Percentiles rank a stretch among this genome's conserved stretches.
These are phyloP conservation scores for Paramecium caudatum DNA, from an alignment of 73 alveolate genomes.

Conservation along the genomic window DNA sequence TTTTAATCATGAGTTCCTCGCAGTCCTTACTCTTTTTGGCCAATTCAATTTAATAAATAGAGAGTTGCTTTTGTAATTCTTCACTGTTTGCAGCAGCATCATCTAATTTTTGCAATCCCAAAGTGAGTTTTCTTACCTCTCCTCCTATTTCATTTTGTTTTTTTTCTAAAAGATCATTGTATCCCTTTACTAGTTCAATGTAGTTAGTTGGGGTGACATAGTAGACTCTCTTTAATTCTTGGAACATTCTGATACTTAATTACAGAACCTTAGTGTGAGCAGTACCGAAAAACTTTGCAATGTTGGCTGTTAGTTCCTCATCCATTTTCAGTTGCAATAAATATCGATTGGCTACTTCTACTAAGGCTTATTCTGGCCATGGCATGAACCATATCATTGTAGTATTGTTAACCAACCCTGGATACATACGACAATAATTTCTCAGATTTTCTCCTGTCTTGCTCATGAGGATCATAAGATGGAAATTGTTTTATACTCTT, in stretches of 20 bases:
- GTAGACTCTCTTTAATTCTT: constrained; percentile 98
- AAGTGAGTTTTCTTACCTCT: constrained; percentile 95
- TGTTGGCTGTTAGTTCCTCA: constrained; percentile 71
- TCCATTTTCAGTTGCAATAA: constrained; percentile 81
- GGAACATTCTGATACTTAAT: constrained; percentile 90
- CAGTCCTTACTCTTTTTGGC: constrained; percentile 93
- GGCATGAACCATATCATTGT: constrained; percentile 99
- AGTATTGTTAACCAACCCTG: constrained; percentile 99
- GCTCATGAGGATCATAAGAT: constrained; percentile 97
- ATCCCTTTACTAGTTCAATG: constrained; percentile 97
- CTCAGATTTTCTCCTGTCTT: constrained; percentile 99
- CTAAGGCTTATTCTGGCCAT: constrained; percentile 99
- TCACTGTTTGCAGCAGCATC: constrained; percentile 98
- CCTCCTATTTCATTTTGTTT: constrained; percentile 94
- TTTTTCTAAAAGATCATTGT: constrained; percentile 85
- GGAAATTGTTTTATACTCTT: constrained; percentile 98
- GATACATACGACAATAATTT: constrained; percentile 99
- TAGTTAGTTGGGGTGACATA: constrained; percentile 99
- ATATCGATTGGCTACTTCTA: constrained; percentile 97
- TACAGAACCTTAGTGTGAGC: constrained; percentile 86
- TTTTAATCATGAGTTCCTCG: constrained; percentile 96
- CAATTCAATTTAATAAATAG: constrained; percentile 94
- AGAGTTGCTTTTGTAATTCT: constrained; percentile 96
- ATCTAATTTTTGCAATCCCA: constrained; percentile 99
- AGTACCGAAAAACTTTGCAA: constrained; percentile 85